Percentiles rank a stretch among this genome's conserved stretches.
Conservation (phyloP, 768 basidiomycete species). For the Lentinula lateritia region DNA sequence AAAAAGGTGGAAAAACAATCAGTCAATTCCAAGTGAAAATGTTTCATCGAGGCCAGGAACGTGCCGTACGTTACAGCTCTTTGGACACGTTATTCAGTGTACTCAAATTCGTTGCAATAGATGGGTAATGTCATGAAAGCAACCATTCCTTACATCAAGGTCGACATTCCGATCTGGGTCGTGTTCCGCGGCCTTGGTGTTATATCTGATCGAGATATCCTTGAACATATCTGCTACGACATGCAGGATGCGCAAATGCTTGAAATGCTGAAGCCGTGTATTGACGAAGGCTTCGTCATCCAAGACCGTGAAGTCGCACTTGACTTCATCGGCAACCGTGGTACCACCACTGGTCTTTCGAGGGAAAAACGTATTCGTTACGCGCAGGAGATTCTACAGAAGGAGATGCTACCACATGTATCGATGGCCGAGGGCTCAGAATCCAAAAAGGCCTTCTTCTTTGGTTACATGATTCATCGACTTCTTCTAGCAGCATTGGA, state of each 20-base stretch:
- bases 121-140: conserved; percentile 93
- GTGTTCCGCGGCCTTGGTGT: conserved; percentile 98
- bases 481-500: conserved; percentile 90
- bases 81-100: conserved; percentile 4
- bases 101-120: conserved; percentile 30
- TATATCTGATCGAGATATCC: conserved; percentile 94
- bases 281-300: conserved; percentile 97
- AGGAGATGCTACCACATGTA: conserved; percentile 97
- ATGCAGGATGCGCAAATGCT: conserved; percentile 94
- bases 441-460: conserved; percentile 98
- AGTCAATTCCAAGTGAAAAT: conserved; percentile 98
- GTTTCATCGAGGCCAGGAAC: conserved; percentile 86
- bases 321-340: conserved; percentile 98
- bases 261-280: conserved; percentile 97
- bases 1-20: conserved; percentile 97
- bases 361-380: conserved; percentile 92
- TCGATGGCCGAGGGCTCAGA: conserved; percentile 95
- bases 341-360: conserved; percentile 88
- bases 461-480: conserved; percentile 99
- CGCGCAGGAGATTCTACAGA: conserved; percentile 96
- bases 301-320: conserved; percentile 96
- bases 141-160: conserved; percentile 95
- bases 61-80: conserved; percentile 54
- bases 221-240: conserved; percentile 98
- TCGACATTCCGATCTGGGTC: conserved; percentile 98